A percentile compares a stretch with the other conserved stretches of the same genome.
Evolutionary conservation across 2,329 filamentous ascomycete species (phyloP).

Genomic region (Aspergillus glaucus): DNA sequence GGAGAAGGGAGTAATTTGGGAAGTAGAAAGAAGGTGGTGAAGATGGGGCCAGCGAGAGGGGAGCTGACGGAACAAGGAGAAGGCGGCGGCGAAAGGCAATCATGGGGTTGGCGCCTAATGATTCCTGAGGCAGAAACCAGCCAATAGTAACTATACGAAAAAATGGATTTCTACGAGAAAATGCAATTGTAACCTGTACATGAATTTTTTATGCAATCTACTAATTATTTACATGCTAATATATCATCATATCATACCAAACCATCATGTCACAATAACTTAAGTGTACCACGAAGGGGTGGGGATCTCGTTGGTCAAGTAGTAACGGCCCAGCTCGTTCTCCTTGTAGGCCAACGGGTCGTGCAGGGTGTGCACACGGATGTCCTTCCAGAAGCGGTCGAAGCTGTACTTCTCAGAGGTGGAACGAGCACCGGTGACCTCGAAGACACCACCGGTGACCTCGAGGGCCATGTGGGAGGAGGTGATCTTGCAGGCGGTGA

Average conservation of each 20-base stretch:
- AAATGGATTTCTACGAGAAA: neutral
- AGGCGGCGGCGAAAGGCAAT: neutral
- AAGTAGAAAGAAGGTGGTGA: neutral
- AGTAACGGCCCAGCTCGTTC: slow-evolving; percentile 53
- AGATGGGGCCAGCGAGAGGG: neutral
- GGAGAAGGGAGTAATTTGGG: neutral
- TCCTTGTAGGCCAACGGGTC: slow-evolving; percentile 65
- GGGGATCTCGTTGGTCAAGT: slow-evolving; percentile 52
- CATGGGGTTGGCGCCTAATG: neutral
- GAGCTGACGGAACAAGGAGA: neutral
- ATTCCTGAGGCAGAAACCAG: neutral
- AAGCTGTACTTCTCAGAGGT: slow-evolving; percentile 55
- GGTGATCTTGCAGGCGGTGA: slow-evolving; percentile 58
- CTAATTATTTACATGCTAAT: slow-evolving; percentile 1
- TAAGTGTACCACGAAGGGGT: slow-evolving; percentile 60
- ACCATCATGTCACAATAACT: neutral
- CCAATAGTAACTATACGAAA: neutral
- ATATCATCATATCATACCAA: neutral
- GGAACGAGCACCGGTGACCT: slow-evolving; percentile 55
- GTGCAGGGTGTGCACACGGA: slow-evolving; percentile 59
- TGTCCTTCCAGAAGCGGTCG: slow-evolving; percentile 61
- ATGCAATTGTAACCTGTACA: too few relatives aligned
- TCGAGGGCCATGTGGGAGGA: slow-evolving; percentile 54
- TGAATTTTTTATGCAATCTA: neutral
- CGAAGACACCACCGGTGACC: slow-evolving; percentile 58